Percentiles rank a stretch among this genome's conserved stretches.
phyloP scores from a whole-genome alignment of 306 rosid genomes.

The Malus fusca region DNA sequence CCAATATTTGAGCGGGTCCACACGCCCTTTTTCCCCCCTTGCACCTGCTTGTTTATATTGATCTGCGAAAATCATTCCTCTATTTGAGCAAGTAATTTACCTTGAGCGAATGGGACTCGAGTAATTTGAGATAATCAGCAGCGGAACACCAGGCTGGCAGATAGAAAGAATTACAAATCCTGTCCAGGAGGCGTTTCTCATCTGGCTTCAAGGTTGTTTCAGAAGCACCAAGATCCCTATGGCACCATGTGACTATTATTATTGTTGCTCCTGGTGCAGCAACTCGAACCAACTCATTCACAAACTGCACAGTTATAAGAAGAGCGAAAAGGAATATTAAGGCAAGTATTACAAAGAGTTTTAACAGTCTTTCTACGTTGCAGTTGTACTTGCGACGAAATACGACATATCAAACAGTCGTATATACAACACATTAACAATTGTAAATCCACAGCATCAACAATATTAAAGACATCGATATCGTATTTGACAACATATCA shows the following conservation, averaged over 20 bases:
- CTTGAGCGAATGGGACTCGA: constrained; percentile 48
- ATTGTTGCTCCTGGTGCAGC: constrained; percentile 86
- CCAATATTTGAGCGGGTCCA: neutral
- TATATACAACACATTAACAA: no score
- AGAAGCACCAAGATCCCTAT: constrained; percentile 64
- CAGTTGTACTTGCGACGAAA: no score
- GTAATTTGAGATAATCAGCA: constrained; percentile 59
- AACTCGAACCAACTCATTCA: constrained; percentile 73
- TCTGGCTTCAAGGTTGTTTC: constrained; percentile 56
- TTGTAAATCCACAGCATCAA: no score
- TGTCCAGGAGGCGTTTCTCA: constrained; percentile 62
- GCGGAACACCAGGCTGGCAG: constrained; percentile 98
- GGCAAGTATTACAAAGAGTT: neutral
- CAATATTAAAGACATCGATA: neutral
- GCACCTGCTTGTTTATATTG: neutral
- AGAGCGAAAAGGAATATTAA: neutral
- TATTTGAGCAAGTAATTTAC: constrained; percentile 19
- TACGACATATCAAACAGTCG: no score
- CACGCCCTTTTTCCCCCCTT: neutral
- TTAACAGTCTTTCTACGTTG: neutral
- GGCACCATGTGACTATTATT: constrained; percentile 92
- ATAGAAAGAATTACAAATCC: constrained; percentile 66
- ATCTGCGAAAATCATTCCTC: neutral
- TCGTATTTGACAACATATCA: no score
- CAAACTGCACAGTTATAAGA: constrained; percentile 47